A percentile compares a stretch with the other conserved stretches of the same genome.
These are phyloP conservation scores for Corrigiola litoralis DNA, from an alignment of 179 eudicot species.

Conservation along the genomic window DNA sequence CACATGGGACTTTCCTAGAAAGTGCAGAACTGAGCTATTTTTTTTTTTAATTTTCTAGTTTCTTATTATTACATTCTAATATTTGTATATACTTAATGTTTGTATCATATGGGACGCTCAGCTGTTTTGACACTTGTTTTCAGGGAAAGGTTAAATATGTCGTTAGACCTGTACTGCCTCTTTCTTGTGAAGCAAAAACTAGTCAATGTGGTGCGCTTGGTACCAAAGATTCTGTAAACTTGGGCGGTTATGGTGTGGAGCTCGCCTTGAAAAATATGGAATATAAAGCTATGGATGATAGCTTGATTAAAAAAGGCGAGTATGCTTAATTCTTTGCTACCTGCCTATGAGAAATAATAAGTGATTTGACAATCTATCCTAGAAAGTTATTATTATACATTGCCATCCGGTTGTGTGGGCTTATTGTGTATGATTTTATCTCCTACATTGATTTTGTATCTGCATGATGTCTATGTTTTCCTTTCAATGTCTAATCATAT, in stretches of 20 bases:
- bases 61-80: neutral
- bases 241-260: conserved; percentile 99
- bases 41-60: neutral
- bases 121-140: conserved; percentile 1
- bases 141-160: conserved; percentile 85
- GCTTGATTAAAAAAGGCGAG: conserved; percentile 72
- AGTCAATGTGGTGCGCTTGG: conserved; percentile 76
- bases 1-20: neutral
- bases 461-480: neutral
- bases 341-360: neutral
- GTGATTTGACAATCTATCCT: neutral
- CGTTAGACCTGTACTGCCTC: conserved; percentile 75
- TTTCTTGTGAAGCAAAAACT: conserved; percentile 67
- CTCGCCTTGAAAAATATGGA: conserved; percentile 99
- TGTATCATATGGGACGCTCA: conserved; percentile 11
- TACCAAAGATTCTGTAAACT: conserved; percentile 62
- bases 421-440: neutral
- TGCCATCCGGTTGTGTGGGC: neutral
- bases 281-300: conserved; percentile 99
- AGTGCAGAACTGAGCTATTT: neutral
- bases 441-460: neutral
- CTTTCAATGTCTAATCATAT: neutral
- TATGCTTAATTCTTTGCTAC: conserved; percentile 1
- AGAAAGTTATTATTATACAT: neutral
- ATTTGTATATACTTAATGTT: neutral